Conservation (phyloP, 495 filamentous ascomycete genomes). For the Peziza echinospora region DNA sequence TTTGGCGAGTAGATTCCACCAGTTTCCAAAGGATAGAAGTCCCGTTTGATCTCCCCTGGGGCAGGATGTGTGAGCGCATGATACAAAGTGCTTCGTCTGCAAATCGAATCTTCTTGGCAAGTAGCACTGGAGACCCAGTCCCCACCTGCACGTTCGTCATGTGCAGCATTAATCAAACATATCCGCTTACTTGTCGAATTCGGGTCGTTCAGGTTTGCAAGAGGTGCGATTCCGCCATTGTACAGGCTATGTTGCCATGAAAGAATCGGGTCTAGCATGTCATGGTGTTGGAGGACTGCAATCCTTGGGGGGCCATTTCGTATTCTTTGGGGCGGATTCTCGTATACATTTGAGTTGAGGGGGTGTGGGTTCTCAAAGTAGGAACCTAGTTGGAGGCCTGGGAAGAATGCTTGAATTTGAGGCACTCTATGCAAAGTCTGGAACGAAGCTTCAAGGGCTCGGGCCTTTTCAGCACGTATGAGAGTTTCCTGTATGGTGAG, state of each 20-base stretch:
- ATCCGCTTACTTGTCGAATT: constrained; percentile 23
- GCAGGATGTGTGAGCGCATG: constrained; percentile 37
- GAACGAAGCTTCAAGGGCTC: background rate
- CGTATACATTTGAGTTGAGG: too few relatives aligned
- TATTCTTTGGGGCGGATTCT: background rate
- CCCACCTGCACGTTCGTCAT: constrained; percentile 51
- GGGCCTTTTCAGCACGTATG: background rate
- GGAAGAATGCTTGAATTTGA: background rate
- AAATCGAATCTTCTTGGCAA: constrained; percentile 51
- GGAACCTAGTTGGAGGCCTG: background rate
- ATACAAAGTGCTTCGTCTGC: constrained; percentile 47
- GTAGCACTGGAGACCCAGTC: constrained; percentile 56
- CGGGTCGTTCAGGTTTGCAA: constrained; percentile 7
- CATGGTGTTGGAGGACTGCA: constrained; percentile 21
- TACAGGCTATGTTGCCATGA: constrained; percentile 27
- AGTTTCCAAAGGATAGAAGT: constrained; percentile 45
- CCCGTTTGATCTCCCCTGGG: constrained; percentile 19
- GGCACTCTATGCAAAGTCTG: background rate
- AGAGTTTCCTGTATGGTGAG: too few relatives aligned
- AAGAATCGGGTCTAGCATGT: constrained; percentile 47
- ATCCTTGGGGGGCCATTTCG: background rate
- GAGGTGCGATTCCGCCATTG: background rate
- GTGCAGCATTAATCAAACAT: constrained; percentile 51
- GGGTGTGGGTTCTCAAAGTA: background rate
- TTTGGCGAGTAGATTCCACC: constrained; percentile 45